Conservation (phyloP, 1,284 basidiomycete species). For the Leccinum subatratum region DNA sequence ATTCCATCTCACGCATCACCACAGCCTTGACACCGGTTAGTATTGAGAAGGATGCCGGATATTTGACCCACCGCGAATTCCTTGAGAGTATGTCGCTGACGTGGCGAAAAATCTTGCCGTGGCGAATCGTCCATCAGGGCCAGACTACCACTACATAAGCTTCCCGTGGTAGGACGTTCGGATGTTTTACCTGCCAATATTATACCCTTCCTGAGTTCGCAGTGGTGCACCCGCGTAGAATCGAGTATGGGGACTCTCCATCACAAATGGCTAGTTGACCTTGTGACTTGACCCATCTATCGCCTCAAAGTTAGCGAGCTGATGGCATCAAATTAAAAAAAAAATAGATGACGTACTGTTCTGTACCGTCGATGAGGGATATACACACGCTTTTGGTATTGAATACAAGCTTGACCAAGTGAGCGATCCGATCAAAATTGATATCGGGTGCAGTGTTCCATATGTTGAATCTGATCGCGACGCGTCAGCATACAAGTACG, state of each 20-base stretch:
- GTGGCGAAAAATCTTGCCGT: slow-evolving; percentile 78
- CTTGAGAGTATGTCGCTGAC: slow-evolving; percentile 87
- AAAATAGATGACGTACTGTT: slow-evolving; percentile 51
- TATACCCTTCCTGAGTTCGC: slow-evolving; percentile 83
- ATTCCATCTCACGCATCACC: slow-evolving; percentile 93
- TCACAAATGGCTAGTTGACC: slow-evolving; percentile 64
- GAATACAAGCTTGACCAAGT: slow-evolving; percentile 89
- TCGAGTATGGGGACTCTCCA: slow-evolving; percentile 62
- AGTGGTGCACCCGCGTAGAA: slow-evolving; percentile 93
- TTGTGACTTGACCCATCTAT: slow-evolving; percentile 79
- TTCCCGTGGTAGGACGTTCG: slow-evolving; percentile 6
- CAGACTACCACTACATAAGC: slow-evolving; percentile 43
- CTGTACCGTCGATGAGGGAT: slow-evolving; percentile 74
- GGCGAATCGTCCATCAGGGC: slow-evolving; percentile 85
- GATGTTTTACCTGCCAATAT: slow-evolving; percentile 70
- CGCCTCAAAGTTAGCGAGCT: slow-evolving; percentile 13
- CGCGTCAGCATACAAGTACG: slow-evolving; percentile 5
- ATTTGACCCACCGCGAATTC: slow-evolving; percentile 69
- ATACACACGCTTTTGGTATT: slow-evolving; percentile 83
- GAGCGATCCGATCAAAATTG: slow-evolving; percentile 90
- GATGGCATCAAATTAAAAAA: slow-evolving; percentile 1
- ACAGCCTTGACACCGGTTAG: slow-evolving; percentile 50
- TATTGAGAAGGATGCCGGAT: not conserved
- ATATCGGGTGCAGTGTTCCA: slow-evolving; percentile 79
- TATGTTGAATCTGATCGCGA: slow-evolving; percentile 71